phyloP scores from a whole-genome alignment of 345 rosid species.

The sweet orange (Citrus sinensis) region DNA sequence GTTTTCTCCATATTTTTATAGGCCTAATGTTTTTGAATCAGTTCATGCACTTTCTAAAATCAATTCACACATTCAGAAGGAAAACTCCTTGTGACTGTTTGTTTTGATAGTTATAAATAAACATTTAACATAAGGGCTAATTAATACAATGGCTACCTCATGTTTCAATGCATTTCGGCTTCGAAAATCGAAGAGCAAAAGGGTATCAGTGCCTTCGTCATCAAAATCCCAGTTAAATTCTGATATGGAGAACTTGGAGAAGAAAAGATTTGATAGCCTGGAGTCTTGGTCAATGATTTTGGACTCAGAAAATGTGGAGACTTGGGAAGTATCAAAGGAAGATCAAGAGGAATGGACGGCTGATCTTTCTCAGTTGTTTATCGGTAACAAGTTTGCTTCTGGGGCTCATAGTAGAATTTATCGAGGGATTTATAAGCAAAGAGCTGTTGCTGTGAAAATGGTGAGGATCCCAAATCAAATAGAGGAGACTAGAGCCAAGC shows the following conservation, averaged over 20 bases:
- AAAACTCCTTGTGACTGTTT: conserved; percentile 46
- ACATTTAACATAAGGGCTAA: not conserved
- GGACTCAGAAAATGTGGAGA: conserved; percentile 93
- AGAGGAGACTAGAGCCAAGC: conserved; percentile 72
- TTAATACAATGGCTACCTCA: conserved; percentile 51
- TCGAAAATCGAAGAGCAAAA: conserved; percentile 52
- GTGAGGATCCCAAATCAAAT: conserved; percentile 83
- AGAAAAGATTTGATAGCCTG: conserved; percentile 88
- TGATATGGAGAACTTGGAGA: conserved; percentile 79
- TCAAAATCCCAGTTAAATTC: conserved; percentile 45
- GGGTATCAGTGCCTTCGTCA: conserved; percentile 45
- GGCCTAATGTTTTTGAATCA: conserved; percentile 90
- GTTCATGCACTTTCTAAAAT: conserved; percentile 95
- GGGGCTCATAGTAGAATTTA: conserved; percentile 94
- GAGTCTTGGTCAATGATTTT: conserved; percentile 98
- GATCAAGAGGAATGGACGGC: conserved; percentile 98
- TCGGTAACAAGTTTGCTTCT: conserved; percentile 96
- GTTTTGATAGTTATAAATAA: conserved; percentile 12
- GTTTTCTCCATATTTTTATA: conserved; percentile 23
- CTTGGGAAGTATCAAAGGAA: conserved; percentile 84
- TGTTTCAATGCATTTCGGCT: conserved; percentile 77
- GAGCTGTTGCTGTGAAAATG: conserved; percentile 98
- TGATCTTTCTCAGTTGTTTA: conserved; percentile 94
- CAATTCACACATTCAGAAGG: conserved; percentile 93
- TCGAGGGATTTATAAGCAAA: conserved; percentile 94